phyloP scores from a whole-genome alignment of 2,329 filamentous ascomycete genomes.

The Sporothrix brasiliensis region DNA sequence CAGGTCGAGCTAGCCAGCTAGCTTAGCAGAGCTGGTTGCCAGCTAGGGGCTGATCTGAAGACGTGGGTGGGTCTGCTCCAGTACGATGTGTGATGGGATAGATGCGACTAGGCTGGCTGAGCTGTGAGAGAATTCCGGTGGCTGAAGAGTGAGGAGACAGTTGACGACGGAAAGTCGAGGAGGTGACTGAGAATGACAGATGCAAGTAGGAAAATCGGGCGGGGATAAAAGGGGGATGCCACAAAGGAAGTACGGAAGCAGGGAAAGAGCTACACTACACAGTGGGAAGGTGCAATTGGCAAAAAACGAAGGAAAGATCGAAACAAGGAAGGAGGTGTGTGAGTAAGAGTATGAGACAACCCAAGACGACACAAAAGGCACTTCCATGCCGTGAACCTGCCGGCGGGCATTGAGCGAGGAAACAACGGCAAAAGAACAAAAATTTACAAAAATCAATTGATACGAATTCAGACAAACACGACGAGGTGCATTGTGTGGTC shows the following conservation, averaged over 20 bases:
- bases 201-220: constrained; percentile 6
- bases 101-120: constrained; percentile 5
- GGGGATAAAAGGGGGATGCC: neutral
- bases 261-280: neutral
- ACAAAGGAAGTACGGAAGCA: neutral
- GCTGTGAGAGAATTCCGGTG: constrained; percentile 4
- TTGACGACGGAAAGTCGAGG: neutral
- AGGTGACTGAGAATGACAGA: neutral
- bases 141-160: neutral
- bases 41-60: constrained; percentile 31
- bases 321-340: constrained; percentile 19
- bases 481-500: neutral
- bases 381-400: constrained; percentile 5
- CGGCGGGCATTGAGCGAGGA: neutral
- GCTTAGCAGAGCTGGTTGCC: constrained; percentile 15
- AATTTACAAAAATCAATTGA: neutral
- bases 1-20: constrained; percentile 28
- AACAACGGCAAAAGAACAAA: neutral
- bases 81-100: constrained; percentile 4
- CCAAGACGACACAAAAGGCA: neutral
- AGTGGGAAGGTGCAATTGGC: constrained; percentile 14
- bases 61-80: constrained; percentile 31
- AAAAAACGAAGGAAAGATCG: neutral
- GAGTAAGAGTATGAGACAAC: constrained; percentile 25
- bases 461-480: neutral